These are phyloP conservation scores for Suhomyces faveliae DNA, from an alignment of 805 yeast species.

Conservation along the genomic window DNA sequence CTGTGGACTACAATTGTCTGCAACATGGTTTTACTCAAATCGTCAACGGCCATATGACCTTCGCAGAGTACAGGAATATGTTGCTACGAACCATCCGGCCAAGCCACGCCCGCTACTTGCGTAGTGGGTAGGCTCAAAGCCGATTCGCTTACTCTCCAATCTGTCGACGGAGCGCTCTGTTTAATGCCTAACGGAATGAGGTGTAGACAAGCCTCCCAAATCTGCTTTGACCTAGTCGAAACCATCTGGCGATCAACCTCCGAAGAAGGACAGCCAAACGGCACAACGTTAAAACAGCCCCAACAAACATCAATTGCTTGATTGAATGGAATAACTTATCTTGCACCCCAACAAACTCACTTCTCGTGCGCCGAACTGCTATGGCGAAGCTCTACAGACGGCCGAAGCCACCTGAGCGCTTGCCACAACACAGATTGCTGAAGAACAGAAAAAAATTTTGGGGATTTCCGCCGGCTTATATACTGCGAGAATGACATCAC, in stretches of 20 bases:
- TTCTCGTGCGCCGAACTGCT: slow-evolving; percentile 76
- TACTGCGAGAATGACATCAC: neutral
- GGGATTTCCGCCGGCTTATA: neutral
- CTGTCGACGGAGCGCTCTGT: slow-evolving; percentile 99
- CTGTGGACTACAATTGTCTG: slow-evolving; percentile 71
- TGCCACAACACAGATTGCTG: slow-evolving; percentile 55
- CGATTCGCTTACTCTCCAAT: slow-evolving; percentile 71
- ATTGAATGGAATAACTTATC: slow-evolving; percentile 13
- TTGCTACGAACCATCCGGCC: slow-evolving; percentile 74
- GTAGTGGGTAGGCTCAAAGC: slow-evolving; percentile 55
- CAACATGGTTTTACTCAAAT: slow-evolving; percentile 99
- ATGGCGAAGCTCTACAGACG: slow-evolving; percentile 37
- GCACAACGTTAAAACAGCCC: slow-evolving; percentile 22
- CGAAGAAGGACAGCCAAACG: slow-evolving; percentile 40
- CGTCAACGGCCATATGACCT: slow-evolving; percentile 87
- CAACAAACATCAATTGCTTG: slow-evolving; percentile 18
- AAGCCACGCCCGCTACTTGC: slow-evolving; percentile 48
- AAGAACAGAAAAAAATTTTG: slow-evolving; percentile 11
- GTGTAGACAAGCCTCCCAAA: slow-evolving; percentile 11
- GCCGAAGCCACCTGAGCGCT: slow-evolving; percentile 43
- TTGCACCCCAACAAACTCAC: slow-evolving; percentile 42
- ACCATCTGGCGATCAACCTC: slow-evolving; percentile 50
- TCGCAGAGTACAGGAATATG: slow-evolving; percentile 99
- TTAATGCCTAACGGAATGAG: slow-evolving; percentile 43
- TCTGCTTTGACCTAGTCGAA: slow-evolving; percentile 20